A percentile compares a stretch with the other conserved stretches of the same genome.
These are phyloP conservation scores for Neurospora intermedia DNA, from an alignment of 495 filamentous ascomycete genomes.

Conservation along the genomic window DNA sequence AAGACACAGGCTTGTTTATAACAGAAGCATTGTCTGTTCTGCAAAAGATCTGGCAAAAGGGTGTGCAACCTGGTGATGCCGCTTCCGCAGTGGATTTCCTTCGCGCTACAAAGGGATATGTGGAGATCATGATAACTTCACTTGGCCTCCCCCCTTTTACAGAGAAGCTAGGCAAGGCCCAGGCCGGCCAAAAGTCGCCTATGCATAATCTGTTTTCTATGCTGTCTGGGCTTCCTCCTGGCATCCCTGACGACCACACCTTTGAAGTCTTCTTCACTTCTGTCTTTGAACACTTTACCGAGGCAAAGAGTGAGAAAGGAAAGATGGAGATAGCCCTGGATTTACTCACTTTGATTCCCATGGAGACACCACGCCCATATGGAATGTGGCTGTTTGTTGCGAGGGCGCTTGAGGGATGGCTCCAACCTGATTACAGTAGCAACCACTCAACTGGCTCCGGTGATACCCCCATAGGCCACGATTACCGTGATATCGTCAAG, in stretches of 20 bases:
- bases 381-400: slow-evolving; percentile 34
- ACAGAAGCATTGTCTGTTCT: slow-evolving; percentile 58
- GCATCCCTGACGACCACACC: slow-evolving; percentile 31
- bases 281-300: slow-evolving; percentile 37
- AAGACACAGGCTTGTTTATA: slow-evolving; percentile 69
- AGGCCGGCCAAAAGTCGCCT: slow-evolving; percentile 27
- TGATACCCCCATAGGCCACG: slow-evolving; percentile 34
- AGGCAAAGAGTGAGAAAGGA: slow-evolving; percentile 29
- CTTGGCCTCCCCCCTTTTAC: slow-evolving; percentile 69
- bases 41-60: slow-evolving; percentile 52
- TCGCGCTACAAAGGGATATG: slow-evolving; percentile 46
- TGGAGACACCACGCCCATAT: slow-evolving; percentile 26
- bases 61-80: slow-evolving; percentile 10
- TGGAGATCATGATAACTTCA: slow-evolving; percentile 49
- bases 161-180: slow-evolving; percentile 48
- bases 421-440: slow-evolving; percentile 24
- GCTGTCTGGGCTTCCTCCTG: slow-evolving; percentile 32
- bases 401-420: slow-evolving; percentile 15
- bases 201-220: slow-evolving; percentile 41
- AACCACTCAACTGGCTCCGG: slow-evolving; percentile 21
- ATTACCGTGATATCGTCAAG: slow-evolving; percentile 60
- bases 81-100: slow-evolving; percentile 39
- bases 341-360: slow-evolving; percentile 27
- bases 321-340: slow-evolving; percentile 32
- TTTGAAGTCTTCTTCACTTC: slow-evolving; percentile 29